Conservation (phyloP, 495 filamentous ascomycete genomes). For the Darksidea phi region DNA sequence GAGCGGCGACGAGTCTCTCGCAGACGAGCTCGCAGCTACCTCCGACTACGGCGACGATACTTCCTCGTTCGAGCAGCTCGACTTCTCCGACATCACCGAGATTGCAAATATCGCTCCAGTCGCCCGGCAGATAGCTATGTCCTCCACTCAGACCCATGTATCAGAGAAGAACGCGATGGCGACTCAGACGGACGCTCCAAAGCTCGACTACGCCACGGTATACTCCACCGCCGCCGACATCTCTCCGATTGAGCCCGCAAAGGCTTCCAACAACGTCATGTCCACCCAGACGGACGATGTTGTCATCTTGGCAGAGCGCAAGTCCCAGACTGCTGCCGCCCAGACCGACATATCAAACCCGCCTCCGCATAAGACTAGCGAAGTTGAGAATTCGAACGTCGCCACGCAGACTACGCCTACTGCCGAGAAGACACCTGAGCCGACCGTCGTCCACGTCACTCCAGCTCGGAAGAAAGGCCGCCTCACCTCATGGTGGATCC, state of each 20-base stretch:
- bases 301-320: neutral
- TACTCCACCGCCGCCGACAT: neutral
- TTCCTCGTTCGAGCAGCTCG: neutral
- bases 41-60: neutral
- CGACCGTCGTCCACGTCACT: neutral
- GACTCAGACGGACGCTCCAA: neutral
- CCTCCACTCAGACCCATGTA: neutral
- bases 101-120: neutral
- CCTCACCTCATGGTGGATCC: neutral
- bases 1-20: neutral
- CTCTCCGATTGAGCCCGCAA: neutral
- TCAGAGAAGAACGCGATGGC: no score
- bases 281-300: neutral
- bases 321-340: neutral
- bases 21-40: neutral
- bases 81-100: constrained; percentile 2
- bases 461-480: neutral
- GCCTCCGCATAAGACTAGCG: neutral
- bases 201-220: neutral
- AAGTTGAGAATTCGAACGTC: no score
- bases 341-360: neutral
- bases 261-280: neutral
- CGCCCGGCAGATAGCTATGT: neutral
- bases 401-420: neutral
- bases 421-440: neutral